Conservation (phyloP, 2,329 filamentous ascomycete genomes). For the Escovopsis weberi region DNA sequence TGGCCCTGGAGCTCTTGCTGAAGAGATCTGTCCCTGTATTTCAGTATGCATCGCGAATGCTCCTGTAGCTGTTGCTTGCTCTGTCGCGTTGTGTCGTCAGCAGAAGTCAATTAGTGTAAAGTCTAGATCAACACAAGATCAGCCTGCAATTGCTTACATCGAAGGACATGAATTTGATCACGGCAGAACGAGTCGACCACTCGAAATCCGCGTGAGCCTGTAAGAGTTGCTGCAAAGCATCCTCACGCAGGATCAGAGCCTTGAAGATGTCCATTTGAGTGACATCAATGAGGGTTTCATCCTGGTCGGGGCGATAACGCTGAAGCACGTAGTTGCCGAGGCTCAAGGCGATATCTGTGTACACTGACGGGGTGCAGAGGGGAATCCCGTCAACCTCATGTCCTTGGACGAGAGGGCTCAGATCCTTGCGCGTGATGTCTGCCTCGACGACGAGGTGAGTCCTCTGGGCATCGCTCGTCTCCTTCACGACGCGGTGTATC, state of each 20-base stretch:
- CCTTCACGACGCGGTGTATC: slow-evolving; percentile 7
- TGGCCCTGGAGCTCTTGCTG: background rate
- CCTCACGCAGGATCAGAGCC: slow-evolving; percentile 2
- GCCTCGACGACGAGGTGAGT: slow-evolving; percentile 49
- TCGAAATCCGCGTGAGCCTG: background rate
- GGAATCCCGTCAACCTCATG: slow-evolving; percentile 54
- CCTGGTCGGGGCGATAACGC: background rate
- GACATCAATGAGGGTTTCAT: slow-evolving; percentile 18
- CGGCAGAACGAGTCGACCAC: slow-evolving; percentile 1
- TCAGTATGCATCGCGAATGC: slow-evolving; percentile 2
- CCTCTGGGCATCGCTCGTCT: background rate
- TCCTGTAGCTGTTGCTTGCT: slow-evolving; percentile 1
- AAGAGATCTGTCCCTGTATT: background rate
- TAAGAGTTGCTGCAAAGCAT: background rate
- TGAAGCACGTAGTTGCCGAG: slow-evolving; percentile 35
- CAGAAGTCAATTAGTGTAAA: background rate
- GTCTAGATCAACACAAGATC: background rate
- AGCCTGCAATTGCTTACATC: background rate
- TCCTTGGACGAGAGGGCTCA: slow-evolving; percentile 44
- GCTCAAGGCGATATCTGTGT: slow-evolving; percentile 51
- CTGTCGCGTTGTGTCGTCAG: background rate
- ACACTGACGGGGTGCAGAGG: slow-evolving; percentile 44
- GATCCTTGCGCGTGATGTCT: slow-evolving; percentile 47
- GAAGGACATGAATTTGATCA: slow-evolving; percentile 5
- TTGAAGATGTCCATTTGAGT: slow-evolving; percentile 28